phyloP scores from a whole-genome alignment of 164 flowering plant genomes.

The Stephania yunnanensis region DNA sequence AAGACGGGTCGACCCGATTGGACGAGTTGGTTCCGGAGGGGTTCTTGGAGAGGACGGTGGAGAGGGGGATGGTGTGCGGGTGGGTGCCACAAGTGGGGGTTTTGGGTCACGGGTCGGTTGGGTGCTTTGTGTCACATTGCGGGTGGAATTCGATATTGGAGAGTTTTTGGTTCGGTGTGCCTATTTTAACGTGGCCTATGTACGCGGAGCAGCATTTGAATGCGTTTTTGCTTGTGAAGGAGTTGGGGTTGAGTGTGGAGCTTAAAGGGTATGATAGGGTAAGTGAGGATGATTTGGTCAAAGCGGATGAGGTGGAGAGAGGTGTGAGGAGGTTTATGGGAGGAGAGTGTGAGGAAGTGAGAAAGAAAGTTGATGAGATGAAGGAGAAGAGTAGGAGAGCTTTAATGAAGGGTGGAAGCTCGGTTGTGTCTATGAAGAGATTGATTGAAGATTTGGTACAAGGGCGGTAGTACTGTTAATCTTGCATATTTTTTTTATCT shows the following conservation, averaged over 20 bases:
- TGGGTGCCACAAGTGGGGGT: conserved; percentile 38
- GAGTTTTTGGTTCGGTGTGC: conserved; percentile 39
- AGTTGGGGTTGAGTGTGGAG: conserved; percentile 31
- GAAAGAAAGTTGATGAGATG: conserved; percentile 10
- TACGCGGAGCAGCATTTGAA: conserved; percentile 35
- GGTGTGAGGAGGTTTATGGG: conserved; percentile 23
- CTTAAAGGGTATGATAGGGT: conserved; percentile 18
- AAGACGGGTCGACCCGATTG: background rate
- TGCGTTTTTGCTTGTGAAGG: conserved; percentile 33
- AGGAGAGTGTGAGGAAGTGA: background rate
- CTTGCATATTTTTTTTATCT: too few species aligned
- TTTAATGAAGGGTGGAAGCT: conserved; percentile 7
- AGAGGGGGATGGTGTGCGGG: conserved; percentile 23
- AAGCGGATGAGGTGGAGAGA: conserved; percentile 21
- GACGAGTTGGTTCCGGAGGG: conserved; percentile 24
- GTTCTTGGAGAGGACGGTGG: conserved; percentile 19
- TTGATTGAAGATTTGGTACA: conserved; percentile 2
- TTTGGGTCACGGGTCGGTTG: conserved; percentile 23
- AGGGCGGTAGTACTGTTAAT: background rate
- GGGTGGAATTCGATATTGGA: conserved; percentile 42
- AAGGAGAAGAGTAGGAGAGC: conserved; percentile 7
- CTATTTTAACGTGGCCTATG: conserved; percentile 36
- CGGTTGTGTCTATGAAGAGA: background rate
- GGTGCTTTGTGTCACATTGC: conserved; percentile 39
- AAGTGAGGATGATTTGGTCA: conserved; percentile 6